Evolutionary conservation across 2,329 filamentous ascomycete species (phyloP), one percentile per base, ranked within the genome.

Genomic region (Bipolaris cookei): DNA sequence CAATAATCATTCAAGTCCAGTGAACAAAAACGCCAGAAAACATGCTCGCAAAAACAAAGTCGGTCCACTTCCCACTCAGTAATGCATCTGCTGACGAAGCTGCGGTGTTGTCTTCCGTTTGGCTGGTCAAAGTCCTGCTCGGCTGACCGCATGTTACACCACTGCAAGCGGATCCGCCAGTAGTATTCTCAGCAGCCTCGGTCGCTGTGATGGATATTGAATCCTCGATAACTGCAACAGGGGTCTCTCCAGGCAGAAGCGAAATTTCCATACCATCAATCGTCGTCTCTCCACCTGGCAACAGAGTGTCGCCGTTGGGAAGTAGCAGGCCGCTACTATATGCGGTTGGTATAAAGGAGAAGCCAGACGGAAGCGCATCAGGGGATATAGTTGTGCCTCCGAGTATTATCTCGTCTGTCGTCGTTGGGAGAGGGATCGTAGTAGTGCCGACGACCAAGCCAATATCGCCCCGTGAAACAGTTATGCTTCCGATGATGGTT

Each of bases 191-290:
- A 30, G 13, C 8, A 30, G 23, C 3, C 3, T 14, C 11, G 11
- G 23, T 30, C 8, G 41, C 41, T 7, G 41, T 44, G 8, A 44
- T 10, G 3, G 41, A 44, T 30, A 44, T 44, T 6, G 25, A 44
- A 2, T 30, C 21, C 4, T 48, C 34, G 7, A 47, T 30, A 4
- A 53, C 43, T 1, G 30, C 51, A 6, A 53, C 23, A 6, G 50
- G 42, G 4, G 50, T 53, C 21, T 39, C 34, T 13, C 18, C 50
- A 1, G 23, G 13, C 4, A 18, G 20, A 3, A 47, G 42, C 10
- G 50, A 53, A 4, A 53, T n/a, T 14, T 53, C 50, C 11, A 53
- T 32, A 7, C 42, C 50, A 32, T 2, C 3, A 1, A 53, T n/a
- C 1, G 42, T 53, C 1, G 50, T 53, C 16, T 46, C 37, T 8